Evolutionary conservation across 2,329 filamentous ascomycete species (phyloP), one percentile per base, ranked within the genome.

Genomic region (Beauveria varroae): DNA sequence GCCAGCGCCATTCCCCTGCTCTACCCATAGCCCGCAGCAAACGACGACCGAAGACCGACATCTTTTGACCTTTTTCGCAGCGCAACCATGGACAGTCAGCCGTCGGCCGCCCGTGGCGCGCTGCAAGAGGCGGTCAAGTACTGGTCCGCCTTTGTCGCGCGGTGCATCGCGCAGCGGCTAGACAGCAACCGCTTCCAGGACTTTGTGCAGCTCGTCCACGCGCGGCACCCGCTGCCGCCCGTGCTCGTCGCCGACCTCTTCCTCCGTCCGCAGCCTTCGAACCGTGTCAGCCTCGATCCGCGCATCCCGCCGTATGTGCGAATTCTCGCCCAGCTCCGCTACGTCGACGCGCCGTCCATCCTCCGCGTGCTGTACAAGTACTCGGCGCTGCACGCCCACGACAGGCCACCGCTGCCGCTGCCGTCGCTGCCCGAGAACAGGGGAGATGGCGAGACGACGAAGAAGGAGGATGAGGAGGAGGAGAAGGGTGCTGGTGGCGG

Each of bases 251-350:
- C 84, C 73, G 79, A 86, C 65, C 70, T 88, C 57, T 81, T 86
- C 66, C 74, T 89, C 46, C 79, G 79, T 26, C 85, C 86, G 3
- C 77, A 78, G 49, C 72, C 75, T 22, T 70, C 71, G 55, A 79
- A 79, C 66, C 68, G 72, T 65, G 74, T 81, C 67, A 79, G 74
- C 61, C 79, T 86, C 67, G 85, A 88, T 65, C 82, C 83, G 9
- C 80, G 84, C 64, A 76, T 86, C 9, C 78, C 81, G 0, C 78
- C 76, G n/a, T 89, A 87, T 68, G 70, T 88, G 10, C 78, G 86
- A 65, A 74, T 78, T 20, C 78, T 88, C 52, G 76, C 81, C 49
- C 73, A 77, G 37, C 77, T 78, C 53, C 75, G 77, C 37, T 76
- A 81, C 62, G 73, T 87, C 63, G 79, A 85, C 65, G 77, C 80